Conservation (phyloP, 1,284 basidiomycete genomes). For the Ceraceosorus guamensis region DNA sequence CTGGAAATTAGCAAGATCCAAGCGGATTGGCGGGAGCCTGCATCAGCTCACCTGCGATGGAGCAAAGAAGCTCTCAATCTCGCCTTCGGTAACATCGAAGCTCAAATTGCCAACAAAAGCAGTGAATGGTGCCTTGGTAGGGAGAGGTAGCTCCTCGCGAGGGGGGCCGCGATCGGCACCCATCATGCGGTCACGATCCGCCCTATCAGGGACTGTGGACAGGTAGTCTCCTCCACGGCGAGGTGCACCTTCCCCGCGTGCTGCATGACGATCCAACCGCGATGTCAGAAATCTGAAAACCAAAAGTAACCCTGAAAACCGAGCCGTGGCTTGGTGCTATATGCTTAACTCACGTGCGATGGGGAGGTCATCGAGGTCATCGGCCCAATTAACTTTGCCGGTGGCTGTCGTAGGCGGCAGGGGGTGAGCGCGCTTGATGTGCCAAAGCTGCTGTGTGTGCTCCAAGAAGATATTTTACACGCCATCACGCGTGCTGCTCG, state of each 20-base stretch:
- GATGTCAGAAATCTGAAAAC: no score
- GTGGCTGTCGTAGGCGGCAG: no score
- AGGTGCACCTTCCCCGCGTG: neutral
- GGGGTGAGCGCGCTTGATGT: no score
- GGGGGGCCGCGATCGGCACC: conserved; percentile 40
- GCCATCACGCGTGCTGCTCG: no score
- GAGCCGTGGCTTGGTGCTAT: neutral
- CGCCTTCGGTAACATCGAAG: conserved; percentile 79
- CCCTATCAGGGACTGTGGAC: conserved; percentile 30
- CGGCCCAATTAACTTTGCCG: conserved; percentile 46
- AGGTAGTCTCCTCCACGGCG: conserved; percentile 29
- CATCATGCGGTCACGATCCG: conserved; percentile 27
- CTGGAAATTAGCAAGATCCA: neutral
- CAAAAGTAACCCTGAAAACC: no score
- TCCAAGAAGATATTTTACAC: neutral
- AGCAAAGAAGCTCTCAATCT: conserved; percentile 65
- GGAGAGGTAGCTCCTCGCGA: conserved; percentile 85
- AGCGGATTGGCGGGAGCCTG: no score
- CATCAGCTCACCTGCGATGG: conserved; percentile 23
- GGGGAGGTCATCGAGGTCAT: conserved; percentile 46
- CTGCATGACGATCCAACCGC: no score
- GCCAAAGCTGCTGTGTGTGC: neutral
- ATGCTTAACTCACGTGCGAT: conserved; percentile 25
- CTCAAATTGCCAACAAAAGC: conserved; percentile 92
- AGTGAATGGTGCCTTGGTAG: conserved; percentile 89